A percentile compares a stretch with the other conserved stretches of the same genome.
These are phyloP conservation scores for Mollisiaceae sp. DNA, from an alignment of 2,329 filamentous ascomycete genomes.

Conservation along the genomic window DNA sequence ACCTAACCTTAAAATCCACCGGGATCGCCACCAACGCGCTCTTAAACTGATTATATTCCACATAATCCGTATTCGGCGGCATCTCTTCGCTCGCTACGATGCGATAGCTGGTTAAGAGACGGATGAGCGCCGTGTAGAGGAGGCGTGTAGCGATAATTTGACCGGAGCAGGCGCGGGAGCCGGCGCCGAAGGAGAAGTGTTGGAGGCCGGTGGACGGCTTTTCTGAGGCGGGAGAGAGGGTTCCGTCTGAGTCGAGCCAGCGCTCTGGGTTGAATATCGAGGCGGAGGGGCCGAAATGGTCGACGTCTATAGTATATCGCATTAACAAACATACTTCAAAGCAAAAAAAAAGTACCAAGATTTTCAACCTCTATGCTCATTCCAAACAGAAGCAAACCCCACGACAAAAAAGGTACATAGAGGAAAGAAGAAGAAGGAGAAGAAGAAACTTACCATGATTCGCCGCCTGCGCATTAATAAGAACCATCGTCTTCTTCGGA, in stretches of 20 bases:
- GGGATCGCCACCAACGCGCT: constrained; percentile 64
- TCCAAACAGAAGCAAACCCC: too few species aligned
- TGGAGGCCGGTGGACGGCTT: constrained; percentile 40
- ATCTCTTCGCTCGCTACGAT: constrained; percentile 53
- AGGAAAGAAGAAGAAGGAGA: not conserved
- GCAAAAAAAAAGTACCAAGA: not conserved
- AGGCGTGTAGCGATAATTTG: constrained; percentile 56
- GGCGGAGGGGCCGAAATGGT: constrained; percentile 54
- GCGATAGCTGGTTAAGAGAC: constrained; percentile 54
- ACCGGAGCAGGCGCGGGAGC: constrained; percentile 56
- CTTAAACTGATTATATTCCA: constrained; percentile 66
- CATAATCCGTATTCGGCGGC: constrained; percentile 65
- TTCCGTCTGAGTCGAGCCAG: constrained; percentile 23
- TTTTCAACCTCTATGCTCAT: too few species aligned
- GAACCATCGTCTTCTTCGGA: constrained; percentile 57
- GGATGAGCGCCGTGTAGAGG: constrained; percentile 54
- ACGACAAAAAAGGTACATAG: not conserved
- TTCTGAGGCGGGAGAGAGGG: constrained; percentile 37
- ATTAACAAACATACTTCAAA: not conserved
- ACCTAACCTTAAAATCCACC: constrained; percentile 59
- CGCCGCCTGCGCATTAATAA: constrained; percentile 60
- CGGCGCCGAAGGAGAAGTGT: constrained; percentile 58
- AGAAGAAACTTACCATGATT: constrained; percentile 51
- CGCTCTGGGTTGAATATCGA: constrained; percentile 49
- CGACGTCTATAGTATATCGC: constrained; percentile 45